Base-by-base conservation (phyloP, 2,329 filamentous ascomycete genomes). In the Neurospora sp. region DNA sequence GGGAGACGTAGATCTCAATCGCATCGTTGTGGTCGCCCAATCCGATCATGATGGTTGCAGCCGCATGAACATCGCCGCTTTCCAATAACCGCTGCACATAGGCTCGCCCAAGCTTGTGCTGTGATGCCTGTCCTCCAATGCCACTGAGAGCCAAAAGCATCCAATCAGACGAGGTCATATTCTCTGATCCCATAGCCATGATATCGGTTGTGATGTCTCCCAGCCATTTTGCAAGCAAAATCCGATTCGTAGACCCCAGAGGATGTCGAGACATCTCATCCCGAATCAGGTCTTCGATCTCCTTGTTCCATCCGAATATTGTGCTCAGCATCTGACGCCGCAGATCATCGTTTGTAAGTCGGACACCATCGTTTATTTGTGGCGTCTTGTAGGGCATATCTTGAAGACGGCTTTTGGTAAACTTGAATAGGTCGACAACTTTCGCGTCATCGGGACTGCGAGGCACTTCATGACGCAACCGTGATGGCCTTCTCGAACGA, bases 151-250 rank as follows among this genome's bases (percentile, higher is more conserved):
- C 95, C 41, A 99, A 83, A 70, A 98, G 82, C 93, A 99, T 97
- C 96, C 96, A 99, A 80, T 98, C 96, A 0, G 92, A 92, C 2
- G 92, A 93, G 10, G 93, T 95, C 86, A 96, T 94, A n/a, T 92
- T 91, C 74, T 95, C 89, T 0, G 93, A 91, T 62, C 88, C 92
- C 2, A 92, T 88, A 11, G 89, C 86, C 87, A 97, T 92, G 52
- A 93, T 86, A 75, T 97, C 93, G 0, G 90, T 86, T 71, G 93
- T 89, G 43, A 92, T 88, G 72, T 97, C 92, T 15, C 94, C 93
- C 0, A 99, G 86, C 96, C 96, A 99, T 79, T 96, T 97, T 1
- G 92, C 87, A 4, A 99, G 85, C 46, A 98, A 85, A 68, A 98
- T 92, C 12, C 91, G 89, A 72, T 88, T 91, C 1, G 92, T 87